Base-by-base conservation (phyloP, 2,329 filamentous ascomycete genomes). In the Metarhizium brunneum region DNA sequence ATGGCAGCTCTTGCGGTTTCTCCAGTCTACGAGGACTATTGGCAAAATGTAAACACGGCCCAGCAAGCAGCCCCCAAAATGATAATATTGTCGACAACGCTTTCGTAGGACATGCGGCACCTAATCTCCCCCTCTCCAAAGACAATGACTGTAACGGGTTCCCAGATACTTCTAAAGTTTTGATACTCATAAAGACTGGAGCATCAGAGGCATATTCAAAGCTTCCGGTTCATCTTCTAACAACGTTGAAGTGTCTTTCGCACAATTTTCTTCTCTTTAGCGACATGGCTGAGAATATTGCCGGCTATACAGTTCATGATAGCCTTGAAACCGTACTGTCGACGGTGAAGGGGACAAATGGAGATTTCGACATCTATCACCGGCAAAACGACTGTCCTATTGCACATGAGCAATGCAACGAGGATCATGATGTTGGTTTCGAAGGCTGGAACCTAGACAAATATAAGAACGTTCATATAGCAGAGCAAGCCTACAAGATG, bases 381-480 rank as follows among this genome's bases (percentile, higher is more conserved):
- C 69, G 68, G 18, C 76, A 78, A 62, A 63, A 75, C 49, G 64
- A 71, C 47, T 81, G 78, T 57, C 66, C 70, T 29, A 64, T 72
- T 51, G 71, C 75, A 29, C 73, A 76, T 51, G 73, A 74, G 45
- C 73, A 71, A 53, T 76, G 78, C 60, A 71, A 71, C 57, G 68
- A 65, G 63, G 50, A 58, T 54, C 52, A 59, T 54, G 52, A 64
- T 50, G 54, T 56, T 6, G 58, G 55, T 54, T 54, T 61, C 57
- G 68, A 73, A 25, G 73, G 71, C 1, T 83, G 80, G 81, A 72
- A 69, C 25, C 66, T 84, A 35, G 81, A 84, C 69, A 83, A 82
- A 68, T 84, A 82, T 70, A 84, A 84, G 67, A 82, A 82, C 64
- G 69, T 82, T 47, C 80, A 82, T 63, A 82, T 83, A 62, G 75